Evolutionary conservation across 495 filamentous ascomycete species (phyloP), one percentile per base, ranked within the genome.

Genomic region (Oidiodendron maius): DNA sequence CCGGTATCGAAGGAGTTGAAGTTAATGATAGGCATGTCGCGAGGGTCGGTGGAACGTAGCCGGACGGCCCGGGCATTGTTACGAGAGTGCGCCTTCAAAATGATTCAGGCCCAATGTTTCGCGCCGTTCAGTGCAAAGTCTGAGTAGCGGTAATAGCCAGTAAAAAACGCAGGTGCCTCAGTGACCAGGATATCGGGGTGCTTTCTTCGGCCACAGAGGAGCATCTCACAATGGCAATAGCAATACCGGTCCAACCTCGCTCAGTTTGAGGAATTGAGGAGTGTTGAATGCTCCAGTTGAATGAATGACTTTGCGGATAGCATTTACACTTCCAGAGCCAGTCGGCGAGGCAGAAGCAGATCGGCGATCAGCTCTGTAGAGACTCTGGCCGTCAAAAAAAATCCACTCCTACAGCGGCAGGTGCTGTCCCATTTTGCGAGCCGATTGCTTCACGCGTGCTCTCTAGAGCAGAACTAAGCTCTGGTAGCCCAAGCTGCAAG

Each of bases 241-340:
- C 67, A 15, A 78, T 57, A 3, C 76, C 75, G 37, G 73, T 1
- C 83, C 83, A 41, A 87, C 62, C 9, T 84, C 83, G 2, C 70
- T 77, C 6, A 83, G 72, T 56, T 82, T 79, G 12, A 87, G 74
- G 3, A 87, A 55, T 53, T 81, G 76, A 0, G 82, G 81, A 0
- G 76, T 71, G 68, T 83, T 78, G 64, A 79, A 79, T 3, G 71
- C 59, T 23, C 83, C 83, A 10, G 68, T 82, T 10, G 80, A 64
- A 12, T 87, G 40, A 49, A 88, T 81, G 36, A 88, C 77, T 58
- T 87, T 82, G 15, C 71, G 67, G 0, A 68, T 69, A 0, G 77
- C 80, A 3, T 54, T 58, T 3, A 67, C 77, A 12, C 61, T 67
- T 13, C 76, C 72, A 0, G 69, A 63, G 0, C 48, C 65, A 37